Conservation (phyloP, 441 rosid species). For the Brassica balearica region DNA sequence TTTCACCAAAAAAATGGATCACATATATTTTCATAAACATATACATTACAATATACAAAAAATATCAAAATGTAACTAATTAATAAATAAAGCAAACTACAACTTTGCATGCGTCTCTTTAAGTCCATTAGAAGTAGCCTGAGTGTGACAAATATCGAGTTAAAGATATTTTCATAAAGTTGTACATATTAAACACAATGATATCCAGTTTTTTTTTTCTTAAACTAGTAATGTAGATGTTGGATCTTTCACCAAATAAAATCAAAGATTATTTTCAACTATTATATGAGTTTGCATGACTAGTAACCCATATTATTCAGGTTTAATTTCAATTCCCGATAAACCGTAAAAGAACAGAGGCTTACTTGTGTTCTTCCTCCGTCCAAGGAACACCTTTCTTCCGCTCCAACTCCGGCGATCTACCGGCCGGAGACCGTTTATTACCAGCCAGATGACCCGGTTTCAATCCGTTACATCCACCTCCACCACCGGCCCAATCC, state of each 20-base stretch:
- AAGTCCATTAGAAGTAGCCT: not conserved
- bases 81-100: not conserved
- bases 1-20: not conserved
- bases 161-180: slow-evolving; percentile 17
- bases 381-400: slow-evolving; percentile 91
- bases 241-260: not conserved
- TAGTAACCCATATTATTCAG: too few relatives aligned
- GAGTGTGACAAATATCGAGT: slow-evolving; percentile 15
- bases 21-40: slow-evolving; percentile 15
- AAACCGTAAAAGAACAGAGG: slow-evolving; percentile 20
- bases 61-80: slow-evolving; percentile 13
- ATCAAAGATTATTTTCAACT: too few relatives aligned
- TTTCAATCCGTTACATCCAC: slow-evolving; percentile 59
- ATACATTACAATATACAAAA: slow-evolving; percentile 6
- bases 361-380: slow-evolving; percentile 83
- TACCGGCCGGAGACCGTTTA: slow-evolving; percentile 55
- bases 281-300: too few relatives aligned
- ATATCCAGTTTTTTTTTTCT: slow-evolving; percentile 8
- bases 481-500: slow-evolving; percentile 53
- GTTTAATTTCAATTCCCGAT: not conserved
- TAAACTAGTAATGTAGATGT: not conserved
- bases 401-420: slow-evolving; percentile 74
- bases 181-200: not conserved
- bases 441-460: slow-evolving; percentile 58
- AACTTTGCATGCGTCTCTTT: slow-evolving; percentile 17